phyloP scores from a whole-genome alignment of 805 yeast genomes.

The Pichia gijzeniarum region DNA sequence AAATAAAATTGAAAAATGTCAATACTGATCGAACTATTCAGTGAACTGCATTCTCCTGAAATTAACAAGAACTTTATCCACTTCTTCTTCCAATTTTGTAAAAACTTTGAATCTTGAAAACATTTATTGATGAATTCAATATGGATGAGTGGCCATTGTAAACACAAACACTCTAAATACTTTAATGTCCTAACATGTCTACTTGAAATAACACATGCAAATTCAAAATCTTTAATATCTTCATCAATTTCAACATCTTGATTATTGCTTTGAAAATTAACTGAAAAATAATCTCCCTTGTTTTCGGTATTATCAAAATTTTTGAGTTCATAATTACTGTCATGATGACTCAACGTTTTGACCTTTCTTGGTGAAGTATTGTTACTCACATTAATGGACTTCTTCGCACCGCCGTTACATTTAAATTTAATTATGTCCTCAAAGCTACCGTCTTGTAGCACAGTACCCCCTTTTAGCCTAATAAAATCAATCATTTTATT shows the following conservation, averaged over 20 bases:
- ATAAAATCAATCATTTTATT: conserved; percentile 4
- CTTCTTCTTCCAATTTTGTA: conserved; percentile 23
- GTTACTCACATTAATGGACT: background rate
- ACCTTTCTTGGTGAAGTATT: conserved; percentile 5
- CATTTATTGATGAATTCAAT: conserved; percentile 50
- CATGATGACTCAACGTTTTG: conserved; percentile 2
- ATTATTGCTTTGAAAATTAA: background rate
- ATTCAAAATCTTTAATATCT: conserved; percentile 28
- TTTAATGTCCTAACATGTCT: conserved; percentile 61
- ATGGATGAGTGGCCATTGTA: conserved; percentile 83
- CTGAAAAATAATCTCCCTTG: background rate
- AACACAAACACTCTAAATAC: conserved; percentile 66
- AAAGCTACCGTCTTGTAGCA: conserved; percentile 11
- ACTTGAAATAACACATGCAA: conserved; percentile 63
- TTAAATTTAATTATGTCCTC: conserved; percentile 8
- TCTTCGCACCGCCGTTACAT: background rate
- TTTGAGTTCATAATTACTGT: conserved; percentile 7
- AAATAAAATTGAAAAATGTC: conserved; percentile 40
- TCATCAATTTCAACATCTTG: background rate
- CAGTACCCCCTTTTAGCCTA: conserved; percentile 9
- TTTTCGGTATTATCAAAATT: conserved; percentile 8
- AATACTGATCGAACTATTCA: conserved; percentile 36
- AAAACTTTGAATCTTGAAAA: conserved; percentile 18
- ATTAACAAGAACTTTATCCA: conserved; percentile 60
- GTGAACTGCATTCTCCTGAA: conserved; percentile 53